A percentile compares a stretch with the other conserved stretches of the same genome.
Conservation (phyloP, 306 rosid species). For the Fragaria iinumae region DNA sequence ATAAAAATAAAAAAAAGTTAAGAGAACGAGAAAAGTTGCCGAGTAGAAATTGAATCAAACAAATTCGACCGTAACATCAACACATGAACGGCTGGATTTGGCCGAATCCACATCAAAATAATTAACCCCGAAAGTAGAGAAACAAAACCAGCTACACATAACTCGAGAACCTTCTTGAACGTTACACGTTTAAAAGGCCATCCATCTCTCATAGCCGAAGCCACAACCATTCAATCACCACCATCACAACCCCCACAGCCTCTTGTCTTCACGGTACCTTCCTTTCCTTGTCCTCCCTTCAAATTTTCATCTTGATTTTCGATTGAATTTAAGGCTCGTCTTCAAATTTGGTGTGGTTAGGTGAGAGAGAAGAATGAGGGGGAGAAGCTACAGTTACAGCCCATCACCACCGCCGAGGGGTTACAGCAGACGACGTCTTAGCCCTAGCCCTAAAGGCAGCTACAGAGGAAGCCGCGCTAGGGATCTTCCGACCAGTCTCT, state of each 20-base stretch:
- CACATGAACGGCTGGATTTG: no score
- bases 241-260: background rate
- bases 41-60: no score
- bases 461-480: constrained; percentile 50
- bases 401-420: constrained; percentile 76
- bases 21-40: no score
- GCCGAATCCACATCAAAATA: no score
- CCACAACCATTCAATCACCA: background rate
- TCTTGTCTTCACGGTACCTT: background rate
- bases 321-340: background rate
- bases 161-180: no score
- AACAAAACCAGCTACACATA: no score
- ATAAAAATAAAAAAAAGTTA: no score
- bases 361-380: constrained; percentile 52
- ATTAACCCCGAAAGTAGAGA: no score
- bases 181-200: no score
- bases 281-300: background rate
- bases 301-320: background rate
- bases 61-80: no score
- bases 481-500: constrained; percentile 74
- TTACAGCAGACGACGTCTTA: constrained; percentile 52
- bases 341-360: constrained; percentile 5
- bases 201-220: background rate
- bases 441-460: constrained; percentile 63
- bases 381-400: constrained; percentile 80